A percentile compares a stretch with the other conserved stretches of the same genome.
These are phyloP conservation scores for Herpotrichia juniperi DNA, from an alignment of 2,329 filamentous ascomycete genomes.

Conservation along the genomic window DNA sequence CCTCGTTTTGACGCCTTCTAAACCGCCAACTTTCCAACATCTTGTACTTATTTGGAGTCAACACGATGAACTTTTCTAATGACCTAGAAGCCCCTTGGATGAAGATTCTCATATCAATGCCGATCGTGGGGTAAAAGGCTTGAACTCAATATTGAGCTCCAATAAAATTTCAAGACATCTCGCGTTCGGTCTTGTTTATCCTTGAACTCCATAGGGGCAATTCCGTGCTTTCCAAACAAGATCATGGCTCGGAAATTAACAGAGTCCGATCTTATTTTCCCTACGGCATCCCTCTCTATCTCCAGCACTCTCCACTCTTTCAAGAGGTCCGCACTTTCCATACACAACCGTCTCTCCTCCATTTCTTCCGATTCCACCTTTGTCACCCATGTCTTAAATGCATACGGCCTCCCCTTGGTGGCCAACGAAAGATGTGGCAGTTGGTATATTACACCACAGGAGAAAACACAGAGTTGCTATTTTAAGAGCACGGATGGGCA, in stretches of 20 bases:
- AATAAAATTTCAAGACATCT: too few relatives aligned
- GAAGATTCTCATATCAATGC: too few relatives aligned
- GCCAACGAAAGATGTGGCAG: constrained; percentile 95
- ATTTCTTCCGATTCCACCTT: constrained; percentile 80
- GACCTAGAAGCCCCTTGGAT: too few relatives aligned
- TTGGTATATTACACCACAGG: constrained; percentile 79
- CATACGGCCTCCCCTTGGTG: constrained; percentile 71
- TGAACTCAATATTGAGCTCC: too few relatives aligned
- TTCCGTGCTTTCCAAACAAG: neutral
- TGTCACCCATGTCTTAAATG: constrained; percentile 65
- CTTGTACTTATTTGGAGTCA: too few relatives aligned
- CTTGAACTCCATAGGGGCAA: neutral
- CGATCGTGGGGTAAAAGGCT: too few relatives aligned
- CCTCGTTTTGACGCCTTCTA: too few relatives aligned
- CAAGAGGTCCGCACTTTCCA: constrained; percentile 76
- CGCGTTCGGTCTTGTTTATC: neutral
- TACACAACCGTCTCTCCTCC: constrained; percentile 81
- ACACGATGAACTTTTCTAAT: too few relatives aligned
- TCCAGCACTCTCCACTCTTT: constrained; percentile 73
- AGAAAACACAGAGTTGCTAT: constrained; percentile 78
- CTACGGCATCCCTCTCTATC: constrained; percentile 65
- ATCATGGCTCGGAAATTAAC: constrained; percentile 34
- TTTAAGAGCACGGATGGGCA: constrained; percentile 99
- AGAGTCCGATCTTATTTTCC: constrained; percentile 58
- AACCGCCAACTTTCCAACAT: too few relatives aligned